Percentiles rank a stretch among this genome's conserved stretches.
Evolutionary conservation across 1,139 yeast species (phyloP).

Genomic region (Pichia sp.): DNA sequence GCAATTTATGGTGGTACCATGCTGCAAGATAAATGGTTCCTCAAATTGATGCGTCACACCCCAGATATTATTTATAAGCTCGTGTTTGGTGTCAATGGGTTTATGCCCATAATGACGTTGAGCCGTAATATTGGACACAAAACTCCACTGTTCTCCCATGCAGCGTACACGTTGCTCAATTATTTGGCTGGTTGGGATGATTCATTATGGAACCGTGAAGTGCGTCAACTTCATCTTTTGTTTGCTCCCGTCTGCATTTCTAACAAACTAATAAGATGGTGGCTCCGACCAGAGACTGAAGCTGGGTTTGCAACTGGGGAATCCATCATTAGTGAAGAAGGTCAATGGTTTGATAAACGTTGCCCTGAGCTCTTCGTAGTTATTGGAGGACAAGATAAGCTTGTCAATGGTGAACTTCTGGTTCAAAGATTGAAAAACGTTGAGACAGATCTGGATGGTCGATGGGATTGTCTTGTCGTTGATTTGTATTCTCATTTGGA

Average conservation of each 20-base stretch:
- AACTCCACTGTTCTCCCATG: conserved; percentile 45
- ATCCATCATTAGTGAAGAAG: conserved; percentile 45
- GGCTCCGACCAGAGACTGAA: conserved; percentile 47
- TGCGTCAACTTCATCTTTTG: conserved; percentile 67
- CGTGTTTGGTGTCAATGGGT: conserved; percentile 56
- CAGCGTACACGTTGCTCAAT: conserved; percentile 74
- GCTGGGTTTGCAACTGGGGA: conserved; percentile 45
- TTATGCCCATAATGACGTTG: conserved; percentile 51
- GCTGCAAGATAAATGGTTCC: conserved; percentile 48
- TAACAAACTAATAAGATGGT: conserved; percentile 81
- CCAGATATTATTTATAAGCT: conserved; percentile 33
- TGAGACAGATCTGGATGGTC: conserved; percentile 39
- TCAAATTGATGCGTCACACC: conserved; percentile 45
- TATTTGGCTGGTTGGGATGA: conserved; percentile 85
- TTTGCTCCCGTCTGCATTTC: conserved; percentile 83
- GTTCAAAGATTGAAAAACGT: conserved; percentile 42
- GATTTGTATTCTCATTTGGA: conserved; percentile 47
- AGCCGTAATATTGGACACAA: conserved; percentile 40
- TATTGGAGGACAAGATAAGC: conserved; percentile 53
- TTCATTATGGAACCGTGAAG: conserved; percentile 59
- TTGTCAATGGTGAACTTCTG: conserved; percentile 61
- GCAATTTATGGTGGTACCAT: conserved; percentile 83
- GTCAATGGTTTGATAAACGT: conserved; percentile 47
- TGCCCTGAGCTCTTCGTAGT: conserved; percentile 53
- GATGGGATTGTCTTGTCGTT: conserved; percentile 35